Evolutionary conservation across 2,329 filamentous ascomycete species (phyloP).

Genomic region (Pseudocercospora macadamiae): DNA sequence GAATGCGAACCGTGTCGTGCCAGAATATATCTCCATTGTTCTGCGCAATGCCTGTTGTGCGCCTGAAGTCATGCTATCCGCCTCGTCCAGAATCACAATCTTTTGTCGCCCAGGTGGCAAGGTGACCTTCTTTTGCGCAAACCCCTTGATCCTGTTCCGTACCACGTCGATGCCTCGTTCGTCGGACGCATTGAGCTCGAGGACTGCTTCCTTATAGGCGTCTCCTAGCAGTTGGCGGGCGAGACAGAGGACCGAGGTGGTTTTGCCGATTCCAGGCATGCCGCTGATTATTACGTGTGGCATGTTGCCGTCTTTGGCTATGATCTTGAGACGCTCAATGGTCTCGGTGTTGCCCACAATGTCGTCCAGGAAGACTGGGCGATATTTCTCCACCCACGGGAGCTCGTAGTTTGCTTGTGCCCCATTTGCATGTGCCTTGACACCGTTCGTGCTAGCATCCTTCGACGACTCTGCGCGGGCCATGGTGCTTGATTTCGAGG

Average conservation of each 20-base stretch:
- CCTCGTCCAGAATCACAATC: constrained; percentile 95
- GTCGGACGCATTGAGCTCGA: constrained; percentile 95
- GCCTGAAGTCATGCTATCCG: constrained; percentile 94
- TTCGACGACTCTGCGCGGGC: constrained; percentile 55
- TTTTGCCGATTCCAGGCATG: constrained; percentile 99
- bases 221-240: constrained; percentile 89
- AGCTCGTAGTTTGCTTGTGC: constrained; percentile 67
- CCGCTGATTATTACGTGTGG: constrained; percentile 99
- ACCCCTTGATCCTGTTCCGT: constrained; percentile 94
- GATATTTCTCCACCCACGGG: constrained; percentile 97
- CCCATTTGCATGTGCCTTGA: constrained; percentile 43
- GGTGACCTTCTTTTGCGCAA: constrained; percentile 98
- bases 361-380: constrained; percentile 91
- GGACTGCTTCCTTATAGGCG: constrained; percentile 93
- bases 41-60: constrained; percentile 92
- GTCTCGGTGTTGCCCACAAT: constrained; percentile 98
- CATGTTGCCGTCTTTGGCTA: constrained; percentile 98
- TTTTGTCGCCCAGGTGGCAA: constrained; percentile 89
- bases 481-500: constrained; percentile 39
- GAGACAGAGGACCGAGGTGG: constrained; percentile 90
- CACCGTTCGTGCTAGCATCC: constrained; percentile 47
- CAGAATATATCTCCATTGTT: constrained; percentile 98
- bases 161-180: constrained; percentile 98
- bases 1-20: constrained; percentile 95
- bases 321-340: constrained; percentile 95